Evolutionary conservation across 1,139 yeast genomes (phyloP).

Genomic region (Spencermartinsiella ligniputridi): DNA sequence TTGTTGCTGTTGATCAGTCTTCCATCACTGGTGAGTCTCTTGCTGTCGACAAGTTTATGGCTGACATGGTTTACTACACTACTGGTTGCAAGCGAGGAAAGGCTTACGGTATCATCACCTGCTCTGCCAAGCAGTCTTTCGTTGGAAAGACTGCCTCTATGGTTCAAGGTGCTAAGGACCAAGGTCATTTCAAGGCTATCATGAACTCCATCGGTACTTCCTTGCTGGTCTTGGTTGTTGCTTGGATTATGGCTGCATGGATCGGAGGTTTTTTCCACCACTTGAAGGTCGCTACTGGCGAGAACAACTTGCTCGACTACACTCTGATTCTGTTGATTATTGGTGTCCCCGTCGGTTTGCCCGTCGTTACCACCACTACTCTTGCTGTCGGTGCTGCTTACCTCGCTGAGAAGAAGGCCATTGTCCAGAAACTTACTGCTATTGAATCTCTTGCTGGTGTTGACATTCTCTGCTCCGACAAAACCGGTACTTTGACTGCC

Average conservation of each 20-base stretch:
- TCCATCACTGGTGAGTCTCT: constrained; percentile 80
- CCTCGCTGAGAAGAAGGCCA: constrained; percentile 88
- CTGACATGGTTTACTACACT: constrained; percentile 68
- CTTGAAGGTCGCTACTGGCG: constrained; percentile 56
- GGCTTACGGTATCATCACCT: constrained; percentile 68
- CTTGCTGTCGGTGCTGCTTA: constrained; percentile 97
- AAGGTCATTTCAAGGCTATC: constrained; percentile 78
- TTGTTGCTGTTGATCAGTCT: constrained; percentile 70
- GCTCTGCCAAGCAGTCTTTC: constrained; percentile 67
- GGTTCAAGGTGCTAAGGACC: constrained; percentile 71
- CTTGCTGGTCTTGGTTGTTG: constrained; percentile 64
- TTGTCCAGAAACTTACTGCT: constrained; percentile 87
- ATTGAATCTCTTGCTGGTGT: constrained; percentile 93
- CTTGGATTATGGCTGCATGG: constrained; percentile 69
- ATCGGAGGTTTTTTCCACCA: constrained; percentile 77
- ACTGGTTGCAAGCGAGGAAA: constrained; percentile 79
- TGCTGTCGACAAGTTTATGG: constrained; percentile 70
- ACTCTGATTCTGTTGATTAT: constrained; percentile 85
- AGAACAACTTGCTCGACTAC: constrained; percentile 54
- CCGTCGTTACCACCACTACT: constrained; percentile 92
- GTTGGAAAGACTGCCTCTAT: constrained; percentile 76
- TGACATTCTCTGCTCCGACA: constrained; percentile 89
- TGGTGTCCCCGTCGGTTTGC: constrained; percentile 96
- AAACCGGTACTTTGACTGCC: constrained; percentile 93
- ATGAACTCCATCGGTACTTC: constrained; percentile 78